phyloP scores from a whole-genome alignment of 306 rosid genomes.

The Sicyos edulis region DNA sequence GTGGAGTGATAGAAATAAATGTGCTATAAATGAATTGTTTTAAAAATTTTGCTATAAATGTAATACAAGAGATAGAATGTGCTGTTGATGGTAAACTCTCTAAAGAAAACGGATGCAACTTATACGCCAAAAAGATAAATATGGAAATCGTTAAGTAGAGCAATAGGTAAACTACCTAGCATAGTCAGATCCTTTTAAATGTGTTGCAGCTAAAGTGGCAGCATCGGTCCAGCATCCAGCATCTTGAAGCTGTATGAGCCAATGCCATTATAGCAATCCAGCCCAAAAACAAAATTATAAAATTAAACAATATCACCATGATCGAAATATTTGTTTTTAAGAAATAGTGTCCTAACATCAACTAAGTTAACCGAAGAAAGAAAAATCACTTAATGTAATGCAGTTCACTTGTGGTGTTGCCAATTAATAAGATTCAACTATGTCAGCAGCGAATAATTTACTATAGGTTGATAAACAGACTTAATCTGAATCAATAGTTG shows the following conservation, averaged over 20 bases:
- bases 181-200: constrained; percentile 89
- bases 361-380: neutral
- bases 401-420: too few relatives aligned
- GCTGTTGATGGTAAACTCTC: too few relatives aligned
- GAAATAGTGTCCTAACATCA: neutral
- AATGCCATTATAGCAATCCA: neutral
- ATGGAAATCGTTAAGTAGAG: neutral
- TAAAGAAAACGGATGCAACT: neutral
- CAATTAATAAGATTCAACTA: too few relatives aligned
- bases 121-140: neutral
- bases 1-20: too few relatives aligned
- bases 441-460: neutral
- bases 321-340: neutral
- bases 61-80: too few relatives aligned
- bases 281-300: neutral
- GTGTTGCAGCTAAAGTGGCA: constrained; percentile 94
- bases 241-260: constrained; percentile 81
- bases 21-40: too few relatives aligned
- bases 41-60: too few relatives aligned
- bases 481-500: neutral
- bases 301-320: neutral
- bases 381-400: too few relatives aligned
- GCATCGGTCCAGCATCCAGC: constrained; percentile 99
- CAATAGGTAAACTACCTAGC: constrained; percentile 54
- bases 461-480: neutral